Conservation (phyloP, 202 grass and related monocot genomes). For the Schoenoplectus tabernaemontani region DNA sequence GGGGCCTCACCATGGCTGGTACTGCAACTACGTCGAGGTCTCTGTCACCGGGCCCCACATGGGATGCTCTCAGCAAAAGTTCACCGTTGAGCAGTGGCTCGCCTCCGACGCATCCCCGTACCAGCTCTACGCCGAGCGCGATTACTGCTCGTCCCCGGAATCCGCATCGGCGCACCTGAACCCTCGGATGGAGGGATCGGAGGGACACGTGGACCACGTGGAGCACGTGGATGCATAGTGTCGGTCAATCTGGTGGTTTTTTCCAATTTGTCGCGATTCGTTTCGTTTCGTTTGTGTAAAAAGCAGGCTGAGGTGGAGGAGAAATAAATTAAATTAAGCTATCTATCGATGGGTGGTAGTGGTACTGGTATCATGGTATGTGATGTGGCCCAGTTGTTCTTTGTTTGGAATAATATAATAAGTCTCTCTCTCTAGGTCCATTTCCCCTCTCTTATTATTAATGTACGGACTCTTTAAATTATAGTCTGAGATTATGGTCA, state of each 20-base stretch:
- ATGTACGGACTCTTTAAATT: too few relatives aligned
- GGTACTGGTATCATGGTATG: too few relatives aligned
- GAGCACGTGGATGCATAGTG: background rate
- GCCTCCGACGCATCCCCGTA: constrained; percentile 57
- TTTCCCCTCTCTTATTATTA: too few relatives aligned
- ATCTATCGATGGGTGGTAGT: too few relatives aligned
- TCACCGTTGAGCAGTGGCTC: constrained; percentile 97
- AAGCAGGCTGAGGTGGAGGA: too few relatives aligned
- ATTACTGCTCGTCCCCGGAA: constrained; percentile 26
- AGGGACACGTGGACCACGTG: background rate
- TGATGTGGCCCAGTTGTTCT: too few relatives aligned
- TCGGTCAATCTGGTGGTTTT: background rate
- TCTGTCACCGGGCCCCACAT: constrained; percentile 58
- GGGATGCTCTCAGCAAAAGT: constrained; percentile 64
- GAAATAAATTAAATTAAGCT: too few relatives aligned
- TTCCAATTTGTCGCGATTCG: too few relatives aligned
- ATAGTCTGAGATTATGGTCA: too few relatives aligned
- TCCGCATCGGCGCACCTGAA: background rate
- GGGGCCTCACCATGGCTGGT: constrained; percentile 80
- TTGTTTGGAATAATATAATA: too few relatives aligned
- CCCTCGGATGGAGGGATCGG: background rate
- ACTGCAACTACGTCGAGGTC: constrained; percentile 98
- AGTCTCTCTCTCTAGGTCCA: too few relatives aligned
- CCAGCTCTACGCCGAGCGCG: constrained; percentile 42
- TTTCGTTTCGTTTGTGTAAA: too few relatives aligned